These are phyloP conservation scores for Daldinia sp. DNA, from an alignment of 2,329 filamentous ascomycete genomes.

Conservation along the genomic window DNA sequence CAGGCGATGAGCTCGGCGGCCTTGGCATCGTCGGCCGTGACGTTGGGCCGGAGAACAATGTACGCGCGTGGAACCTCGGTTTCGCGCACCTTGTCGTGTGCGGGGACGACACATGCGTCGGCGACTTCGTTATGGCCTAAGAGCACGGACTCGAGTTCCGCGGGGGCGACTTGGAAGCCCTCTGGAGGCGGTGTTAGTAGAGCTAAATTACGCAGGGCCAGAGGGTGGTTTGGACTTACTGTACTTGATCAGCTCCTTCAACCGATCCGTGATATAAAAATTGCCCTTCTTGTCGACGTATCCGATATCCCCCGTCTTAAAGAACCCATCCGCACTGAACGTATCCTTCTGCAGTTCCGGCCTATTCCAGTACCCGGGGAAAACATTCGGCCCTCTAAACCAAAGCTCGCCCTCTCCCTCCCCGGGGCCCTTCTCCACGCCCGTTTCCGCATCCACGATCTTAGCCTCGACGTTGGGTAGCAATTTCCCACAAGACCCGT, in stretches of 20 bases:
- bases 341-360: conserved; percentile 74
- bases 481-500: conserved; percentile 81
- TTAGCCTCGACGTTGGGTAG: conserved; percentile 82
- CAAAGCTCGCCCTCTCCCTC: conserved; percentile 76
- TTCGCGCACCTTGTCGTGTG: conserved; percentile 66
- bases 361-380: conserved; percentile 80
- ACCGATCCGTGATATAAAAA: conserved; percentile 88
- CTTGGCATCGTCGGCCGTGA: conserved; percentile 49
- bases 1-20: conserved; percentile 51
- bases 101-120: conserved; percentile 70
- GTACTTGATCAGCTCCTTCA: conserved; percentile 73
- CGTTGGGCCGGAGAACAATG: conserved; percentile 58
- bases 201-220: no score
- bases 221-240: no score
- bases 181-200: conserved; percentile 52
- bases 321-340: conserved; percentile 81
- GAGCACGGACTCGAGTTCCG: conserved; percentile 65
- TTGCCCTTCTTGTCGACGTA: conserved; percentile 79
- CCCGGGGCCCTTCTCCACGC: conserved; percentile 61
- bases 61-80: conserved; percentile 76
- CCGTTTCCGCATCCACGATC: conserved; percentile 73
- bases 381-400: conserved; percentile 81
- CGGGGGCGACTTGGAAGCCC: conserved; percentile 75
- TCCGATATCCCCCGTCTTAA: conserved; percentile 89
- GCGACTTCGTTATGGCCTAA: conserved; percentile 53